Conservation (phyloP, 1,139 yeast species). For the Candida sp. region DNA sequence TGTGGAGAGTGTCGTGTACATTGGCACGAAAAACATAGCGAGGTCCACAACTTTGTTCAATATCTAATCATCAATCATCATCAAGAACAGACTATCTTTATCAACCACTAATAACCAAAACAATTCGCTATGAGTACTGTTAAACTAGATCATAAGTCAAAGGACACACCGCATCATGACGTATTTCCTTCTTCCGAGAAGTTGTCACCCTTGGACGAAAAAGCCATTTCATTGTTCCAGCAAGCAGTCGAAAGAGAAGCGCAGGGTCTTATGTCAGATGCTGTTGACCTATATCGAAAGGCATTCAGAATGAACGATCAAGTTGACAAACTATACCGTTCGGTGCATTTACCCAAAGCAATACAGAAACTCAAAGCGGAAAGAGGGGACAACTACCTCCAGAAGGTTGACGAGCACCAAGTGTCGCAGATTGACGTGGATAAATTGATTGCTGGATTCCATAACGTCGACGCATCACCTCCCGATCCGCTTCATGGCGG, state of each 20-base stretch:
- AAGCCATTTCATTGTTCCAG: conserved; percentile 70
- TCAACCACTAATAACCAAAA: too few species aligned
- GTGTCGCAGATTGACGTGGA: conserved; percentile 43
- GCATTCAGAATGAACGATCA: conserved; percentile 71
- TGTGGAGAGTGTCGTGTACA: not conserved
- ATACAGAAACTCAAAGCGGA: conserved; percentile 27
- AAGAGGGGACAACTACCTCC: conserved; percentile 32
- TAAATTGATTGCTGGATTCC: conserved; percentile 34
- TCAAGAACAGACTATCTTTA: too few species aligned
- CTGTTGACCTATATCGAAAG: conserved; percentile 70
- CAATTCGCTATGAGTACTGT: not conserved
- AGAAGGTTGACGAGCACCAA: conserved; percentile 34
- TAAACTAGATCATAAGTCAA: not conserved
- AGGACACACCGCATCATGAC: not conserved
- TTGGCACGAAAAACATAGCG: not conserved
- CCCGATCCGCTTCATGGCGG: conserved; percentile 24
- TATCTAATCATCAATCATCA: too few species aligned
- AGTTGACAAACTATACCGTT: conserved; percentile 72
- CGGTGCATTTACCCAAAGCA: conserved; percentile 42
- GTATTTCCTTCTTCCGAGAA: not conserved
- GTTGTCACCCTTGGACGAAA: conserved; percentile 21
- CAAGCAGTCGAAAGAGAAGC: conserved; percentile 74
- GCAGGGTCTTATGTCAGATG: conserved; percentile 80
- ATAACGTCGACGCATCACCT: conserved; percentile 29
- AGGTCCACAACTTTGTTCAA: too few species aligned